phyloP scores from a whole-genome alignment of 176 grass and related monocot species.

The Phyllostachys edulis region DNA sequence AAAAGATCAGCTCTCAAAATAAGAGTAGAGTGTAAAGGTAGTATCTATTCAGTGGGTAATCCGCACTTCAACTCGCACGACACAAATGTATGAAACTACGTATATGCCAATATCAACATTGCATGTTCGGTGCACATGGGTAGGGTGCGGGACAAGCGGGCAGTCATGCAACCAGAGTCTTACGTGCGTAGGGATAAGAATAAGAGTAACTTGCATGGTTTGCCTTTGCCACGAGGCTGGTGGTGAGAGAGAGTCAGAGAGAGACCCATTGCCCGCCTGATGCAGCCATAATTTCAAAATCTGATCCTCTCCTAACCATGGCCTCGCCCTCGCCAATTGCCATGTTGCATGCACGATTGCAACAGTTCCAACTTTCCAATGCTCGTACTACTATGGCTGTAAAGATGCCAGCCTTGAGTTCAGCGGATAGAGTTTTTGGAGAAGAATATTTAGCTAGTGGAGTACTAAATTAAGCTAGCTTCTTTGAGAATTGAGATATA shows the following conservation, averaged over 20 bases:
- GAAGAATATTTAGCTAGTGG: not conserved
- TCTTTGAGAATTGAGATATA: not conserved
- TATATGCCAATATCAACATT: not conserved
- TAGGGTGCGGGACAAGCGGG: not conserved
- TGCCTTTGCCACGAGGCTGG: not conserved
- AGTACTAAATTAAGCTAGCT: not conserved
- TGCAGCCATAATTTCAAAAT: not conserved
- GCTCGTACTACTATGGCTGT: not conserved
- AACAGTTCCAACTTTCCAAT: not conserved
- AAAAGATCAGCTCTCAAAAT: no score
- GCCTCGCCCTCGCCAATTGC: not conserved
- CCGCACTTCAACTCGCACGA: no score
- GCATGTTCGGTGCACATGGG: constrained; percentile 12
- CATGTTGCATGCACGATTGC: not conserved
- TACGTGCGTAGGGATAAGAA: not conserved
- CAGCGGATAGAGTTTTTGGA: not conserved
- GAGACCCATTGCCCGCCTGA: not conserved
- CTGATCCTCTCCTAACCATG: not conserved
- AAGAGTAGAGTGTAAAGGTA: no score
- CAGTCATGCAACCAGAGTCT: not conserved
- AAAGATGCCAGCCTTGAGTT: not conserved
- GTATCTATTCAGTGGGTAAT: no score
- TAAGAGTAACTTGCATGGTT: not conserved
- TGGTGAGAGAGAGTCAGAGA: not conserved
- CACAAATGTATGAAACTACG: no score